Evolutionary conservation across 441 rosid genomes (phyloP), one percentile per base, ranked within the genome.

Genomic region (Monsonia emarginata): DNA sequence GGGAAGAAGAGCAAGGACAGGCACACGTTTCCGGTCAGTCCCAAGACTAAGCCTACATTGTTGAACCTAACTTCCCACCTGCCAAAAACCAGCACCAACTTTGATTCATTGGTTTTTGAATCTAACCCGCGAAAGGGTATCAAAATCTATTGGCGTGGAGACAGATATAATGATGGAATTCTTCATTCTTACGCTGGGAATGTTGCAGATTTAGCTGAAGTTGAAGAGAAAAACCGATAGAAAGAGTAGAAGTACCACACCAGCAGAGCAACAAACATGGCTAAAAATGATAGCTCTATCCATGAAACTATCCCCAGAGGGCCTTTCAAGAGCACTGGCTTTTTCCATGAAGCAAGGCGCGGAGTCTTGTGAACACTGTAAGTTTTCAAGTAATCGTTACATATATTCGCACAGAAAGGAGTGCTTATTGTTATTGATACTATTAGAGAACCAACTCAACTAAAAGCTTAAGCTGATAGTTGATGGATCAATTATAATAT

Each of bases 281-380:
- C 27, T 25, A 85, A 70, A 63, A 86, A 82, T 48, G 76, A 54
- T 10, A 86, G 25, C 70, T 88, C 95, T 18, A 69, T 75, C 70
- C 72, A 65, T 1, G 89, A 79, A 59, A 86, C 89, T 22, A 88
- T 82, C 68, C 95, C 95, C 0, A 85, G 66, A 4, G 91, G 91
- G 6, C 91, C 95, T 54, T 72, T 84, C 72, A 82, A 84, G 19
- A 83, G 60, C 81, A 81, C 70, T 31, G 89, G 88, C 64, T 52
- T 78, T 80, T 68, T 81, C 81, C 77, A 56, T 2, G 61, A 56
- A 56, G 61, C 28, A 56, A 56, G 31, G 31, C 8, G 61, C 10
- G 31, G 16, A 13, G n/a, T 24, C 61, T 56, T 56, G 7, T 24
- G 31, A 7, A 13, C 27, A 11, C 61, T 56, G 61, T 18, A n/a